These are phyloP conservation scores for Dactylellina leptospora DNA, from an alignment of 2,329 filamentous ascomycete species.

Conservation along the genomic window DNA sequence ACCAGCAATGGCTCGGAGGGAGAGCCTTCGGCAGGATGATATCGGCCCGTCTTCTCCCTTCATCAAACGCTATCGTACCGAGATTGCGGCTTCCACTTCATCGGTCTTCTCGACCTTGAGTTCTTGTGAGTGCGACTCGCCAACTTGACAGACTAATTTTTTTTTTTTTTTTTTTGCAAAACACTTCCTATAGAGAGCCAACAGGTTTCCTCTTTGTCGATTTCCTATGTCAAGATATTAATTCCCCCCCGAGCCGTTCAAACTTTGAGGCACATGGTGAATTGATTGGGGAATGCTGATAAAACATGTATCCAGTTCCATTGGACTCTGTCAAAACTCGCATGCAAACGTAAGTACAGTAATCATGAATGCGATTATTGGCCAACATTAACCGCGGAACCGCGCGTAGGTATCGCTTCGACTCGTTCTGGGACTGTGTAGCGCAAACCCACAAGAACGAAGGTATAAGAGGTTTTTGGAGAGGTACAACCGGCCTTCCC, in stretches of 20 bases:
- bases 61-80: constrained; percentile 79
- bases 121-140: constrained; percentile 50
- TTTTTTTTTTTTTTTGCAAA: too few species aligned
- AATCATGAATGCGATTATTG: constrained; percentile 11
- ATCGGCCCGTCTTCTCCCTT: constrained; percentile 60
- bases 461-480: constrained; percentile 78
- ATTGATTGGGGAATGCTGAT: too few species aligned
- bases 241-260: too few species aligned
- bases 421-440: constrained; percentile 77
- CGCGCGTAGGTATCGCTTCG: constrained; percentile 71
- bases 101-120: constrained; percentile 52
- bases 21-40: constrained; percentile 49
- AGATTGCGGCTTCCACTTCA: constrained; percentile 71
- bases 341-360: constrained; percentile 72
- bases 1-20: constrained; percentile 51
- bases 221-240: too few species aligned
- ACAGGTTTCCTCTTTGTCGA: too few species aligned
- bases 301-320: constrained; percentile 66
- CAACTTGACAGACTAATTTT: too few species aligned
- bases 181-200: too few species aligned
- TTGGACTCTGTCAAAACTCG: constrained; percentile 89
- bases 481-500: constrained; percentile 66
- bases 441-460: constrained; percentile 78
- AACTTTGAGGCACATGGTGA: too few species aligned
- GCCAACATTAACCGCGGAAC: constrained; percentile 54